phyloP scores from a whole-genome alignment of 2,329 filamentous ascomycete genomes.

The Diplodia scrobiculata region DNA sequence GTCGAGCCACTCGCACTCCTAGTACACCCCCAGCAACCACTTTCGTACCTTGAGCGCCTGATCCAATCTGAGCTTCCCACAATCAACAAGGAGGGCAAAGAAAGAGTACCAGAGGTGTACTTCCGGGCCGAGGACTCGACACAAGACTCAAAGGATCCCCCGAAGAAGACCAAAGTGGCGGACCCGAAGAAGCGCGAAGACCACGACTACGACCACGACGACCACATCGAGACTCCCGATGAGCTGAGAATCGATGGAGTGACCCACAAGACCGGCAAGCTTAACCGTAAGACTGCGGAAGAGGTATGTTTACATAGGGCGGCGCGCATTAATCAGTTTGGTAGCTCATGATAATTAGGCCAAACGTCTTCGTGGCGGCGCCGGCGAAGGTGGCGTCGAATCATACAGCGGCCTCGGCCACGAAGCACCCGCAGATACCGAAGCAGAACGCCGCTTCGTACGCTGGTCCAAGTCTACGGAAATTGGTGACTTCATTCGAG shows the following conservation, averaged over 20 bases:
- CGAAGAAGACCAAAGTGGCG: conserved; percentile 38
- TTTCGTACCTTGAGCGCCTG: conserved; percentile 85
- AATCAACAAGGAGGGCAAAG: conserved; percentile 62
- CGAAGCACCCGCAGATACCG: conserved; percentile 50
- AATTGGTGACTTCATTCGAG: conserved; percentile 90
- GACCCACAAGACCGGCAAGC: conserved; percentile 50
- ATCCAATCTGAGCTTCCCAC: conserved; percentile 84
- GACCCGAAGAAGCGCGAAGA: conserved; percentile 34
- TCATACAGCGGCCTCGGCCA: conserved; percentile 71
- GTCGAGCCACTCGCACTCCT: conserved; percentile 85
- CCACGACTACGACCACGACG: conserved; percentile 33
- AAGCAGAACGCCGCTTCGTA: conserved; percentile 67
- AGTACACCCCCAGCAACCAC: conserved; percentile 84
- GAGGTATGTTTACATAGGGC: not conserved
- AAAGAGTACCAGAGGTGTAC: conserved; percentile 71
- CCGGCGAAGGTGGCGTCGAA: conserved; percentile 63
- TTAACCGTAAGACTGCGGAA: conserved; percentile 33
- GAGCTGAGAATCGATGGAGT: conserved; percentile 57
- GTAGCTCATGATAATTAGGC: conserved; percentile 41
- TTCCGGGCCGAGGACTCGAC: conserved; percentile 79
- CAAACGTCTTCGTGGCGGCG: conserved; percentile 49
- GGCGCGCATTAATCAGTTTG: not conserved
- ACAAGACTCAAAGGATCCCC: conserved; percentile 54
- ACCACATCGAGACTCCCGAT: conserved; percentile 51
- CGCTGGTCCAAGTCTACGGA: conserved; percentile 88